Conservation (phyloP, 2,329 filamentous ascomycete genomes). For the Orbilia quercus region DNA sequence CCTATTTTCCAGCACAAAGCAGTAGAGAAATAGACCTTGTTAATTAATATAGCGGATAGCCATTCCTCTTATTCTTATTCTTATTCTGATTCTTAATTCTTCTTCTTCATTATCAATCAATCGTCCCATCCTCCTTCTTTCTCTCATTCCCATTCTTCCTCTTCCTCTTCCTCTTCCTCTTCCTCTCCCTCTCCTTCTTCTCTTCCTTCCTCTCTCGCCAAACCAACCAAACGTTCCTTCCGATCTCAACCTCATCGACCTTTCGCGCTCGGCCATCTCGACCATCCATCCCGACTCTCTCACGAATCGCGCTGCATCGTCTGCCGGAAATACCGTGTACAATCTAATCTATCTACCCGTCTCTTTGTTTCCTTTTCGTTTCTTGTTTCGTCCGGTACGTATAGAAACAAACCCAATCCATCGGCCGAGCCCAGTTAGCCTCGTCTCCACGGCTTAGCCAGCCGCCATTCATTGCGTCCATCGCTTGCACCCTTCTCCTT, state of each 20-base stretch:
- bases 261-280: too few species aligned
- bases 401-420: slow-evolving; percentile 1
- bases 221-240: background rate
- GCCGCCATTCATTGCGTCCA: slow-evolving; percentile 31
- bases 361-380: background rate
- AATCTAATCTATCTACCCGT: background rate
- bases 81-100: slow-evolving; percentile 12
- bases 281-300: background rate
- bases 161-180: slow-evolving; percentile 16
- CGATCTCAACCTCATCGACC: background rate
- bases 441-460: slow-evolving; percentile 11
- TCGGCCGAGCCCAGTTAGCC: background rate
- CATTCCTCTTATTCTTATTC: too few species aligned
- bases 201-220: background rate
- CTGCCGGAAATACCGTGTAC: background rate
- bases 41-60: too few species aligned
- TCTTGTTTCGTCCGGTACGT: slow-evolving; percentile 27
- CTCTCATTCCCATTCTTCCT: slow-evolving; percentile 16
- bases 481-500: slow-evolving; percentile 46
- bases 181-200: background rate
- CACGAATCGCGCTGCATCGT: slow-evolving; percentile 11
- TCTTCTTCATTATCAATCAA: slow-evolving; percentile 31
- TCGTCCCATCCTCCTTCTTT: slow-evolving; percentile 26
- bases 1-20: slow-evolving; percentile 28
- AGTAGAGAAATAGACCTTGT: too few species aligned